Evolutionary conservation across 805 yeast genomes (phyloP).

Genomic region (Myxozyma kluyveri): DNA sequence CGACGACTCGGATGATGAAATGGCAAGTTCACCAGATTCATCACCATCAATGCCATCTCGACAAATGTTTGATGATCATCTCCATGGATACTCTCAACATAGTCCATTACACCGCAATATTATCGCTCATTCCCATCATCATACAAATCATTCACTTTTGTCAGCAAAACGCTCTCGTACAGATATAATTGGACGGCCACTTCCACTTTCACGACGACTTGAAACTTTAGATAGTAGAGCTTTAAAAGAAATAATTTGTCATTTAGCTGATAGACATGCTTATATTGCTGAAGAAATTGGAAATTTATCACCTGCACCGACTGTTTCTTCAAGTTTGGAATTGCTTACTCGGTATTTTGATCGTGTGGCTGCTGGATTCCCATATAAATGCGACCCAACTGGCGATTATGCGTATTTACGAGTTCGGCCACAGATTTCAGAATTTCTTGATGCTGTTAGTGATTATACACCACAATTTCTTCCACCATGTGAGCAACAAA

Average conservation of each 20-base stretch:
- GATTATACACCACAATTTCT: conserved; percentile 72
- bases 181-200: conserved; percentile 48
- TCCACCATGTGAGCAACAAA: conserved; percentile 64
- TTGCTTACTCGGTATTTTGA: conserved; percentile 49
- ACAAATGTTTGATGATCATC: neutral
- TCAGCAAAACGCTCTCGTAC: conserved; percentile 23
- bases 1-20: conserved; percentile 28
- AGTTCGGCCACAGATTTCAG: conserved; percentile 64
- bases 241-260: conserved; percentile 52
- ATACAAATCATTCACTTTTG: neutral
- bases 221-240: conserved; percentile 63
- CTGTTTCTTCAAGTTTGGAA: conserved; percentile 51
- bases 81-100: neutral
- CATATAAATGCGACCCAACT: conserved; percentile 69
- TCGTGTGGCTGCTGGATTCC: conserved; percentile 51
- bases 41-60: conserved; percentile 6
- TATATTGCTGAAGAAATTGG: conserved; percentile 54
- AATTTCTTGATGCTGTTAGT: conserved; percentile 65
- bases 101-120: neutral
- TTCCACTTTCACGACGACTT: conserved; percentile 62
- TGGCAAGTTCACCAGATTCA: conserved; percentile 23
- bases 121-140: conserved; percentile 3
- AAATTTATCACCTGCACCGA: conserved; percentile 55
- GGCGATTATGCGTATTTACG: conserved; percentile 76
- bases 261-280: conserved; percentile 59